These are phyloP conservation scores for Penicillium salamii DNA, from an alignment of 495 filamentous ascomycete species.

Conservation along the genomic window DNA sequence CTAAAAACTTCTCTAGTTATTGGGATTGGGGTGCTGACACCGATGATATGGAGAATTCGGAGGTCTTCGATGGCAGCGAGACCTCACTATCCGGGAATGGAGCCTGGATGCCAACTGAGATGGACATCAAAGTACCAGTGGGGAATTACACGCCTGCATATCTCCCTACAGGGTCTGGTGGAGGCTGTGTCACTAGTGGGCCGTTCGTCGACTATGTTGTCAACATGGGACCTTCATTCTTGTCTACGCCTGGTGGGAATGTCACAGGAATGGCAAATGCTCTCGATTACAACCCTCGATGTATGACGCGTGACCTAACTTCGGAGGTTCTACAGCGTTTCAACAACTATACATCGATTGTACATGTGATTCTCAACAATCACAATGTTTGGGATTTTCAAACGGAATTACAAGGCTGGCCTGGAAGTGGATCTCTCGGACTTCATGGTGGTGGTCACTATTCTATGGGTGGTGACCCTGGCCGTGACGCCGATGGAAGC, in stretches of 20 bases:
- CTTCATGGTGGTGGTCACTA: conserved; percentile 63
- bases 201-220: conserved; percentile 49
- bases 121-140: conserved; percentile 14
- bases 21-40: conserved; percentile 62
- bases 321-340: conserved; percentile 37
- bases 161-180: conserved; percentile 51
- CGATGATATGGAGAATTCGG: conserved; percentile 47
- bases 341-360: conserved; percentile 47
- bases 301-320: conserved; percentile 63
- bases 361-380: conserved; percentile 40
- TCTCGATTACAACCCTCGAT: conserved; percentile 54
- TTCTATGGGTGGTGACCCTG: conserved; percentile 55
- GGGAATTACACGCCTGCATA: conserved; percentile 18
- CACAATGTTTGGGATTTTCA: conserved; percentile 49
- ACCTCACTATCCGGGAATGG: conserved; percentile 62
- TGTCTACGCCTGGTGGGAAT: conserved; percentile 24
- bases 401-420: conserved; percentile 46
- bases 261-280: conserved; percentile 13
- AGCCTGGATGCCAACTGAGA: conserved; percentile 33
- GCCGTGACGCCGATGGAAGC: conserved; percentile 53
- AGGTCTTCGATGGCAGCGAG: conserved; percentile 59
- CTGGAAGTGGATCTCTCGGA: conserved; percentile 43
- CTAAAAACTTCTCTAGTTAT: conserved; percentile 28
- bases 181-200: conserved; percentile 58
- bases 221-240: conserved; percentile 48